Evolutionary conservation across 257 asterid genomes (phyloP), one percentile per base, ranked within the genome.

Genomic region (Ilex asprella): DNA sequence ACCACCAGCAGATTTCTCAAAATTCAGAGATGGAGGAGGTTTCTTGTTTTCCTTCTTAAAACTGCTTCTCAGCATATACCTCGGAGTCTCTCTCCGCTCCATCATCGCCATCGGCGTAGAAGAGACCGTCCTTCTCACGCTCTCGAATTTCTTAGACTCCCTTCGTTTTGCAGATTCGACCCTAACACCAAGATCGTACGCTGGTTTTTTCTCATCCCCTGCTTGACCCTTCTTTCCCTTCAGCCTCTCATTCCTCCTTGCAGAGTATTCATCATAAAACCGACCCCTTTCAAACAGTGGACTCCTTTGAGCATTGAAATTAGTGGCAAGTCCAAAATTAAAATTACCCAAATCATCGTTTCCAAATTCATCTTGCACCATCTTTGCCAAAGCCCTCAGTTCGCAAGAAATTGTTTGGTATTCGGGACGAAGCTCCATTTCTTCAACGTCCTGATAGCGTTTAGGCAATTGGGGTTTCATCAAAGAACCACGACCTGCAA

Each of bases 191-290:
- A 89, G 94, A 70, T 72, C 90, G 65, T 80, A 80, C 5, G 51
- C 75, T 10, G 84, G 70, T 74, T 75, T 82, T 85, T 79, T 79
- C 62, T 60, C 88, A 13, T 72, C 84, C 60, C 55, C 82, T 14
- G 30, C 66, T 70, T 86, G 94, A 6, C 83, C 86, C 64, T 86
- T 92, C 85, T 82, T 92, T 58, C 91, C 77, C 89, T 62, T 85
- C 60, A 92, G 86, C 85, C 95, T 80, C 80, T 92, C 98, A 55
- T 89, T 92, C 73, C 98, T 80, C 63, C 95, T 74, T 2, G 95
- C 93, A 0, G 86, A 73, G 43, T 92, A 92, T 83, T 80, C 93
- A 10, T 89, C 97, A n/a, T 92, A 92, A 39, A 84, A 78, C 65
- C 85, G 78, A 1, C 98, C 98, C 76, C 96, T 81, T 71, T 86